Base-by-base conservation (phyloP, 192 early-diverging fungal species). In the Coemansia sp. region DNA sequence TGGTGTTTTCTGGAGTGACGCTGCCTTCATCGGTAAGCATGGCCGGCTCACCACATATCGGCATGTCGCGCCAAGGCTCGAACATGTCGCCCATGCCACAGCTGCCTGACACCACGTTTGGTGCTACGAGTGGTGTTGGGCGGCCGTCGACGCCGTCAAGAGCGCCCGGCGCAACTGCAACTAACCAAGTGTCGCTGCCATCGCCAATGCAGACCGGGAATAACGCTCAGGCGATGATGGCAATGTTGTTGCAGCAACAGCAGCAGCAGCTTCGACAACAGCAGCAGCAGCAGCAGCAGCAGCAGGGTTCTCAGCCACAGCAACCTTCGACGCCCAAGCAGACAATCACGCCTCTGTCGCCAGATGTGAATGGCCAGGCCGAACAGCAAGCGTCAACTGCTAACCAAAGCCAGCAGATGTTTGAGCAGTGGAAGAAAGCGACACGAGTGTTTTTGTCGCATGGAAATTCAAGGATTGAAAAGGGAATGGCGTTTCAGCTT, bases 191-290 rank as follows among this genome's bases (percentile, higher is more conserved):
- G 15, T 53, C 49, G 2, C 31, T 69, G 42, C 51, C 72, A 5
- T 64, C 53, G 46, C 65, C 64, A 1, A 23, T 57, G 34, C 46
- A 53, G 3, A 23, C 66, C 5, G 72, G 61, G 26, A 36, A 58
- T 5, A 69, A 45, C 39, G 73, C 73, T 0, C 73, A 76, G 17
- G 38, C 66, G 11, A 76, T 76, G 73, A 76, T 76, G 66, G 37
- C 66, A 12, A 69, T 69, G 66, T 53, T 76, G 5, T 21, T 76
- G 40, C 72, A 75, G 28, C 71, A 75, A 8, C 64, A 73, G 52
- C 66, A 62, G 40, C 57, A 58, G 26, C 57, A 61, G 56, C 60
- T 59, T 12, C 56, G 43, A 20, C 63, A 62, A 48, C 64, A 75
- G 12, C 62, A 63, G 20, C 55, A 26, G 23, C 23, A 26, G 4